These are phyloP conservation scores for Pseudonitzschia multistriata DNA, from an alignment of 108 stramenopile species.

Conservation along the genomic window DNA sequence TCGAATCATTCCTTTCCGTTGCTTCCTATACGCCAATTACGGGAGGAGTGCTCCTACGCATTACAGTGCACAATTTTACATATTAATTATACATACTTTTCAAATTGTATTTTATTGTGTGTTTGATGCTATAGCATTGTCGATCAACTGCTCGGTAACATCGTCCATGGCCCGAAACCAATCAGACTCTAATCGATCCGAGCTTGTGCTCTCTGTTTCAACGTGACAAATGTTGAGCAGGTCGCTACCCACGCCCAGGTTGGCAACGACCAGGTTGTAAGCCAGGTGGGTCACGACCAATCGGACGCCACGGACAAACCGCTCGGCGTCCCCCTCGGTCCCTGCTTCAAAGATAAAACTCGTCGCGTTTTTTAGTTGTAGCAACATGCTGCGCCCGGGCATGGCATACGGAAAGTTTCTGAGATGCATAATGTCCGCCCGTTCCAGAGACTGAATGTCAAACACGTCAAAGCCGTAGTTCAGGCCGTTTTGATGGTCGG, in stretches of 20 bases:
- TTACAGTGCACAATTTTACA: too few species aligned
- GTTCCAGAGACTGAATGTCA: constrained; percentile 48
- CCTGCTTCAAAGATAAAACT: constrained; percentile 43
- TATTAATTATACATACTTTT: too few species aligned
- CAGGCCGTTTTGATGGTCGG: constrained; percentile 22
- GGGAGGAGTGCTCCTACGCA: too few species aligned
- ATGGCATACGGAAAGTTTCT: constrained; percentile 41
- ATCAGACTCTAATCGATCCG: neutral
- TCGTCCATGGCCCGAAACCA: constrained; percentile 38
- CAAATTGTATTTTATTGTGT: neutral
- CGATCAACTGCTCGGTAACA: constrained; percentile 40
- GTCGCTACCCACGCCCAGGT: constrained; percentile 40
- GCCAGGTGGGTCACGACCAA: constrained; percentile 54
- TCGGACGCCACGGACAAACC: constrained; percentile 50
- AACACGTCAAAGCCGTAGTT: constrained; percentile 41
- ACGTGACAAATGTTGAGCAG: constrained; percentile 26
- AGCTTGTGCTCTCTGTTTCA: neutral
- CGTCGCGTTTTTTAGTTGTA: constrained; percentile 24
- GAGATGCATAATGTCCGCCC: constrained; percentile 34
- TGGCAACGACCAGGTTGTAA: constrained; percentile 54
- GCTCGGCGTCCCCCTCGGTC: constrained; percentile 29
- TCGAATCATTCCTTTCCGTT: too few species aligned
- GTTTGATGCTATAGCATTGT: constrained; percentile 14
- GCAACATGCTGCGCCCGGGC: constrained; percentile 36
- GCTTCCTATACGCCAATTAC: too few species aligned